Evolutionary conservation across 2,329 filamentous ascomycete species (phyloP), one percentile per base, ranked within the genome.

Genomic region (Colletotrichum euphorbiae): DNA sequence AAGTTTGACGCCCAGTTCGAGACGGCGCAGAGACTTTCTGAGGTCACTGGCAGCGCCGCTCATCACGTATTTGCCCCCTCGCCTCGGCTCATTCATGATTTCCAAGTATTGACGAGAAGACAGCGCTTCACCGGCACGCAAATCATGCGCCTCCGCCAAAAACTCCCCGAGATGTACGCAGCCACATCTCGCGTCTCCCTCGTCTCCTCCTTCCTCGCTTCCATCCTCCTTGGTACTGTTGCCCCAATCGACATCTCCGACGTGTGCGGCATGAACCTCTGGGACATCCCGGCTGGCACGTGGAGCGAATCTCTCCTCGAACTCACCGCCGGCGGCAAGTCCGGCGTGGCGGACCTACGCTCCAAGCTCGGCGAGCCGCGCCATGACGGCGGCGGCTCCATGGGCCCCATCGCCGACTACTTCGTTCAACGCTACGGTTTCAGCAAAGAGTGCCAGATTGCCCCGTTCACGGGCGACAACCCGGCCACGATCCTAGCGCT

Each of bases 111-210:
- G 8, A 17, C 6, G 2, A 38, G 46, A 17, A 15, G 57, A 33
- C 73, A 94, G 92, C 91, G 96, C 70, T 99, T 99, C 82, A 98
- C 95, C 28, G 96, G 96, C n/a, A 92, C 93, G 3, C 96, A 99
- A 79, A 98, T 99, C 74, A 88, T 98, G 79, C 89, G 94, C 12
- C 94, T 98, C 78, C 90, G 91, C 72, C 87, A 89, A 64, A 92
- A 92, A 71, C 88, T 94, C 71, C 93, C 95, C 1, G 87, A 92
- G 4, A 91, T 93, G 72, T 98, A 98, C 80, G 85, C 87, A 69
- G 87, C 89, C 33, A 97, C 96, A 0, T 85, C 89, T 11, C 90
- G 93, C 64, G 97, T 99, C 76, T 97, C 94, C 2, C 90, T 98
- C 51, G 94, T 98, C 13, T 98, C 95, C 0, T 98, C 95, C 0